A percentile compares a stretch with the other conserved stretches of the same genome.
Conservation (phyloP, 2,329 filamentous ascomycete species). For the Neonectria faginata region DNA sequence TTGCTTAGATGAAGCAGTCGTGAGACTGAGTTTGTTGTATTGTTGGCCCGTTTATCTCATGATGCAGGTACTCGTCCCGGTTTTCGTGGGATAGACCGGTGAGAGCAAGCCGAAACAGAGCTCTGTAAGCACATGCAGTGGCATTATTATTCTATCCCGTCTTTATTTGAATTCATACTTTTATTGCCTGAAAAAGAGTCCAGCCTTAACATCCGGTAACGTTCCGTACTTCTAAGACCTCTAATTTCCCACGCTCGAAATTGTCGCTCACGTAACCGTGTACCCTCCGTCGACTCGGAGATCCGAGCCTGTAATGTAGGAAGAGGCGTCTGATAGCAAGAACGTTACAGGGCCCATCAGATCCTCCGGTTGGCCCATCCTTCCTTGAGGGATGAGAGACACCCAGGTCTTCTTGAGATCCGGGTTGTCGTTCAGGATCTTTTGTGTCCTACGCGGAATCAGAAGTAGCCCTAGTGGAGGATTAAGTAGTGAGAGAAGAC, state of each 20-base stretch:
- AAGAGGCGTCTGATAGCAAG: slow-evolving; percentile 81
- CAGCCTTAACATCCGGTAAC: background rate
- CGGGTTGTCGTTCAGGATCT: slow-evolving; percentile 96
- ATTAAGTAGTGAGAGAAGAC: slow-evolving; percentile 47
- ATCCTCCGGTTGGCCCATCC: slow-evolving; percentile 92
- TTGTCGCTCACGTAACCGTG: slow-evolving; percentile 63
- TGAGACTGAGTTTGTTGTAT: background rate
- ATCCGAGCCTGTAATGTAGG: slow-evolving; percentile 79
- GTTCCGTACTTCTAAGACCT: background rate
- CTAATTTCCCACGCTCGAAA: background rate
- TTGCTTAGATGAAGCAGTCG: background rate
- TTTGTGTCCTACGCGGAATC: slow-evolving; percentile 74
- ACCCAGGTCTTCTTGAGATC: slow-evolving; percentile 91
- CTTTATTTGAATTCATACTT: background rate
- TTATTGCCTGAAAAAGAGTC: background rate
- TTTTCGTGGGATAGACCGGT: too few relatives aligned
- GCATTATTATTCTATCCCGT: background rate
- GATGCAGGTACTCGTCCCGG: background rate
- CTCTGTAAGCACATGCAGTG: too few relatives aligned
- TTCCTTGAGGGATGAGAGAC: slow-evolving; percentile 88
- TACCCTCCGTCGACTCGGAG: slow-evolving; percentile 87
- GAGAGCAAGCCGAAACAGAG: too few relatives aligned
- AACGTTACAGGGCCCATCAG: slow-evolving; percentile 94
- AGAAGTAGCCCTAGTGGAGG: background rate
- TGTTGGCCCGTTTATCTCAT: background rate